Evolutionary conservation across 192 early-diverging fungal genomes (phyloP).

Genomic region (Mortierella antarctica): DNA sequence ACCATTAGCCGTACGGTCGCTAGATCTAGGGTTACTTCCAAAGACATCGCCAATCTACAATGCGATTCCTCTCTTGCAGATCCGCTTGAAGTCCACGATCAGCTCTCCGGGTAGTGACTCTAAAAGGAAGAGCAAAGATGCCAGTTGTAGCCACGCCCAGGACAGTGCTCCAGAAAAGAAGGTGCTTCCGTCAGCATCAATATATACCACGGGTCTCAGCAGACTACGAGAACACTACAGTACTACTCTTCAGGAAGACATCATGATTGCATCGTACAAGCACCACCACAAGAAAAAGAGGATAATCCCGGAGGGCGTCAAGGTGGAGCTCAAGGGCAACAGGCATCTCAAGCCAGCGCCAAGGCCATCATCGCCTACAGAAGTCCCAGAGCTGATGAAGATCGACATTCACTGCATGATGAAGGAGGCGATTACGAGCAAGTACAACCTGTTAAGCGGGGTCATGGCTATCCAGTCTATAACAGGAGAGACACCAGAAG

Average conservation of each 20-base stretch:
- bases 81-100: slow-evolving; percentile 22
- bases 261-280: slow-evolving; percentile 78
- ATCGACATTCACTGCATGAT: slow-evolving; percentile 89
- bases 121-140: slow-evolving; percentile 11
- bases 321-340: slow-evolving; percentile 54
- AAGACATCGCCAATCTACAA: slow-evolving; percentile 40
- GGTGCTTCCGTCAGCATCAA: slow-evolving; percentile 15
- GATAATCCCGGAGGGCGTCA: slow-evolving; percentile 48
- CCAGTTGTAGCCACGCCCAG: not conserved
- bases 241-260: slow-evolving; percentile 78
- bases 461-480: slow-evolving; percentile 93
- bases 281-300: slow-evolving; percentile 62
- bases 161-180: not conserved
- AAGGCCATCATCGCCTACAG: slow-evolving; percentile 68
- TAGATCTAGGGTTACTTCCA: slow-evolving; percentile 36
- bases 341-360: slow-evolving; percentile 63
- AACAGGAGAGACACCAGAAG: slow-evolving; percentile 81
- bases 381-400: slow-evolving; percentile 75
- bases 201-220: slow-evolving; percentile 54
- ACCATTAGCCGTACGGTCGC: slow-evolving; percentile 4
- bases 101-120: slow-evolving; percentile 3
- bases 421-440: slow-evolving; percentile 87
- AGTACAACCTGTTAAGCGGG: slow-evolving; percentile 88
- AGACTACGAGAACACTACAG: slow-evolving; percentile 82
- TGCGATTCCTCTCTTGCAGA: slow-evolving; percentile 24